Percentiles rank a stretch among this genome's conserved stretches.
Conservation (phyloP, 192 early-diverging fungal species). For the Glomus cerebriforme region DNA sequence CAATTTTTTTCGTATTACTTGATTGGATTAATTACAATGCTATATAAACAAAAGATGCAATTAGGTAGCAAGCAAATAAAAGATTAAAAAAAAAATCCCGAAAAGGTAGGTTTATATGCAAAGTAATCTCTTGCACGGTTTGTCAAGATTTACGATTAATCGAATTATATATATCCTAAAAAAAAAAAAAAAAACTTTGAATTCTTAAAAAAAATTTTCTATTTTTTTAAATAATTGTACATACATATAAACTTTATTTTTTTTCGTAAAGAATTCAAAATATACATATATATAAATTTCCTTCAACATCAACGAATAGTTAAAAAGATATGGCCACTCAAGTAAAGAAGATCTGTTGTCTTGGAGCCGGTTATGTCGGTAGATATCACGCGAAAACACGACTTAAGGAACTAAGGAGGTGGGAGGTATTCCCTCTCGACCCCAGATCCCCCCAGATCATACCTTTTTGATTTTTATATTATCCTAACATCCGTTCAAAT, state of each 20-base stretch:
- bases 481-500: constrained; percentile 4
- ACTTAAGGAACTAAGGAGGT: neutral
- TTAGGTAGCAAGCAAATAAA: neutral
- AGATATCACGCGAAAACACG: constrained; percentile 35
- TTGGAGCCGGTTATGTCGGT: constrained; percentile 97
- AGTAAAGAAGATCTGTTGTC: constrained; percentile 82
- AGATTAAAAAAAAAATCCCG: constrained; percentile 11
- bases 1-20: neutral
- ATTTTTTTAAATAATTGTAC: too few relatives aligned
- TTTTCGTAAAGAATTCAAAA: too few relatives aligned
- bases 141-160: neutral
- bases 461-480: neutral
- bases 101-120: neutral
- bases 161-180: too few relatives aligned
- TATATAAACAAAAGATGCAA: neutral
- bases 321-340: constrained; percentile 13
- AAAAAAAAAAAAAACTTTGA: too few relatives aligned
- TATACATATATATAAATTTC: too few relatives aligned
- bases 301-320: too few relatives aligned
- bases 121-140: neutral
- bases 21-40: neutral
- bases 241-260: too few relatives aligned
- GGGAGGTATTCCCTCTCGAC: neutral
- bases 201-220: too few relatives aligned
- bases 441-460: too few relatives aligned